Conservation (phyloP, 441 rosid species). For the Biscutella laevigata region DNA sequence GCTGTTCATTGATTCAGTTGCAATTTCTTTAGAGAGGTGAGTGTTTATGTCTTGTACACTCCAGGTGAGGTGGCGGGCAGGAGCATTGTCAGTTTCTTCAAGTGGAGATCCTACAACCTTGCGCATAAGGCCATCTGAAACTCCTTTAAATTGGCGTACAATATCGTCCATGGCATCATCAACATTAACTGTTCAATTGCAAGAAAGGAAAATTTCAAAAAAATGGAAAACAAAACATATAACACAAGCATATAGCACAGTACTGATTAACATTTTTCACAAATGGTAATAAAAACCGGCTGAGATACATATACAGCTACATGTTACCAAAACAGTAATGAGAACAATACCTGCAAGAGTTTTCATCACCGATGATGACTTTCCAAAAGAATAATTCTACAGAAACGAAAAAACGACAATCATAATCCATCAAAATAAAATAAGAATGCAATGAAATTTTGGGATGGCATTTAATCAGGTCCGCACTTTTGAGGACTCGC, state of each 20-base stretch:
- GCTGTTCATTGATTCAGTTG: constrained; percentile 48
- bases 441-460: constrained; percentile 13
- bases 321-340: constrained; percentile 9
- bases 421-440: constrained; percentile 6
- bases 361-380: constrained; percentile 83
- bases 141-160: constrained; percentile 85
- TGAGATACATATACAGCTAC: not conserved
- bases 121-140: constrained; percentile 77
- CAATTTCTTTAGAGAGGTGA: constrained; percentile 35
- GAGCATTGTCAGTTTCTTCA: constrained; percentile 33
- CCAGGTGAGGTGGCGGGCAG: constrained; percentile 51
- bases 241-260: not conserved
- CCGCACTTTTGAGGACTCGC: constrained; percentile 74
- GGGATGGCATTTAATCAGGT: constrained; percentile 17
- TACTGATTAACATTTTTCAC: no score
- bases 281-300: no score
- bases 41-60: constrained; percentile 47
- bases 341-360: constrained; percentile 72
- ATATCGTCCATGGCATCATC: constrained; percentile 97
- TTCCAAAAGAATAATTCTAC: constrained; percentile 92
- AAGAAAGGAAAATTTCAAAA: not conserved
- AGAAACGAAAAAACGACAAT: constrained; percentile 22
- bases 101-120: constrained; percentile 61
- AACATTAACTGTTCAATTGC: constrained; percentile 61
- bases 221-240: constrained; percentile 12